Evolutionary conservation across 768 basidiomycete genomes (phyloP).

Genomic region (Leccinum imitatum): DNA sequence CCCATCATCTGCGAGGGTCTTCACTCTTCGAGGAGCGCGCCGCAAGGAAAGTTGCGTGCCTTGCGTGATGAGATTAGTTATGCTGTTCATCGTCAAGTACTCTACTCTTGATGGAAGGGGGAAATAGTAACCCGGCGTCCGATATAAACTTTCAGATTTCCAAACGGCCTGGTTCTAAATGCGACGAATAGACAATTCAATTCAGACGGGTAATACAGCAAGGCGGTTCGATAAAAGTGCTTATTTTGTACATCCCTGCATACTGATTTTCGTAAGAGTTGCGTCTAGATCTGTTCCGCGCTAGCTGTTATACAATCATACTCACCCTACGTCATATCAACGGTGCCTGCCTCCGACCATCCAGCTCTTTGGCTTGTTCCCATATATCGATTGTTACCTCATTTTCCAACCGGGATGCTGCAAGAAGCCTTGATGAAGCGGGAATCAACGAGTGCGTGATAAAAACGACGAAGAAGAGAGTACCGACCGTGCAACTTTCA

Average conservation of each 20-base stretch:
- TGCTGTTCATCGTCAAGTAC: conserved; percentile 15
- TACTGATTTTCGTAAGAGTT: background rate
- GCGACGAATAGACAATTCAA: conserved; percentile 6
- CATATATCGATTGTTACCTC: conserved; percentile 60
- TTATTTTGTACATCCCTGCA: conserved; percentile 5
- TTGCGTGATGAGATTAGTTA: conserved; percentile 17
- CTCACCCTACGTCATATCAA: conserved; percentile 14
- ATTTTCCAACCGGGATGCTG: conserved; percentile 56
- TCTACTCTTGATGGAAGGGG: background rate
- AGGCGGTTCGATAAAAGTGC: background rate
- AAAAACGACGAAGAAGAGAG: background rate
- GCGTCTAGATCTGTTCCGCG: conserved; percentile 1
- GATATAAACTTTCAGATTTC: background rate
- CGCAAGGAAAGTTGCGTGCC: conserved; percentile 25
- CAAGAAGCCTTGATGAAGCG: conserved; percentile 48
- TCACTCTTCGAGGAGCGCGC: conserved; percentile 22
- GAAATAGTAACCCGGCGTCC: background rate
- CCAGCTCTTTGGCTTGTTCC: conserved; percentile 63
- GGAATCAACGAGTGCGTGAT: conserved; percentile 4
- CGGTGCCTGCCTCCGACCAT: conserved; percentile 40
- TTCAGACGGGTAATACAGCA: conserved; percentile 6
- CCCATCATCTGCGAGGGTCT: conserved; percentile 20
- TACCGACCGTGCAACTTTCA: conserved; percentile 68
- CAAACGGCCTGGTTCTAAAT: conserved; percentile 15
- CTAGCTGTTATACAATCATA: background rate